Base-by-base conservation (phyloP, 2,329 filamentous ascomycete species). In the Phaeophleospora eucalypticola region DNA sequence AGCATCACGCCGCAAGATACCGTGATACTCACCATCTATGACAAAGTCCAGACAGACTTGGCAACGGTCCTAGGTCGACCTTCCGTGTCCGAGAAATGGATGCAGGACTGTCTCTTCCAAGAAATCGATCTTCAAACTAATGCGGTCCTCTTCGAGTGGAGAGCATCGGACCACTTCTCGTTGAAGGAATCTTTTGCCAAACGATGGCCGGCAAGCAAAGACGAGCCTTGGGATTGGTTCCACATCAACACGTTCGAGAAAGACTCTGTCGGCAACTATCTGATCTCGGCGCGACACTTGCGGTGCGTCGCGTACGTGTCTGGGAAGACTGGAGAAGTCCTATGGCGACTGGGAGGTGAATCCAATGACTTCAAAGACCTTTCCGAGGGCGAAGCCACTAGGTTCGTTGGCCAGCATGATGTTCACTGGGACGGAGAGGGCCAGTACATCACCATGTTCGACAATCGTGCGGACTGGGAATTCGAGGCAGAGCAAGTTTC, bases 211-310 rank as follows among this genome's bases (percentile, higher is more conserved):
- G 67, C 20, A 67, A 60, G 69, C 8, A 66, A 68, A 14, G 66
- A 69, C 10, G 70, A 73, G 18, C 70, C 72, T 0, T 78, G 69
- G 61, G 76, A 79, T 53, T 78, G 69, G 62, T 76, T 76, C 58
- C 77, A 80, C 59, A 73, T 81, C 62, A 79, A 80, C 63, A 75
- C 74, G 36, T 63, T 81, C 27, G 72, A 78, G 56, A 78, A 79
- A 57, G 71, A 73, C 42, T 53, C 60, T 0, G 56, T 68, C 0
- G 75, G 75, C 8, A 73, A 80, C 55, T 81, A 77, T 48, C 58
- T 81, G 9, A 67, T 82, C 29, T 81, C 77, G 0, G 68, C 72
- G 0, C 72, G 77, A 1, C 70, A 79, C 55, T 68, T 71, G 41
- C 71, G 71, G 55, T 68, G 71, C 15, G 63, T 80, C 9, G 66